Evolutionary conservation across 1,284 basidiomycete species (phyloP), one percentile per base, ranked within the genome.

Genomic region (Cerrena zonata): DNA sequence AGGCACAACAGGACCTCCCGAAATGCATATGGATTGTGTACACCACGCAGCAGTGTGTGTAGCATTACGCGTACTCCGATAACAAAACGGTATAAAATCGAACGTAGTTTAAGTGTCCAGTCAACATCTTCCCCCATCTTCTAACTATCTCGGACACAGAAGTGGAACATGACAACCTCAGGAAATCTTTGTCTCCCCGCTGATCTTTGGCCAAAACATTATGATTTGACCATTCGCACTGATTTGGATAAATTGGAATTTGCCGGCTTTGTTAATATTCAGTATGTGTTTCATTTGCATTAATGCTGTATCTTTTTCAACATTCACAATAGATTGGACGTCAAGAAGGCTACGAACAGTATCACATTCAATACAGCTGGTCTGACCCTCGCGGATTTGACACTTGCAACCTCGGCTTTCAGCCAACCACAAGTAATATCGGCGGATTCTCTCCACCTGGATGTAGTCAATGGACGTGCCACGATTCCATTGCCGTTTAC

Each of bases 211-310:
- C 86, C 91, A 22, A 77, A 71, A 24, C 90, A 94, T 68, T 96
- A 96, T 69, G 88, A 86, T 60, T 69, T 95, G 48, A 86, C 82
- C 44, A 74, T 95, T 69, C 86, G 79, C 65, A 94, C 93, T 2
- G 88, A 94, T 69, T 78, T 96, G 48, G 77, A 86, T 53, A 76
- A 77, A 22, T 74, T 80, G 45, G 77, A 69, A 18, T 96, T 94
- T 65, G 75, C 82, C 30, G 94, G 94, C 41, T 77, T 87, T 49
- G 89, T 86, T 30, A 81, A 84, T 58, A 82, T 94, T 61, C 72
- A 77, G 88, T 83, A 52, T 52, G 77, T 67, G 4, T n/a, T n/a
- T n/a, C n/a, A n/a, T n/a, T n/a, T n/a, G n/a, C n/a, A n/a, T n/a
- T n/a, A 24, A 19, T 22, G 23, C 7, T 21, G 5, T 26, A n/a